A percentile compares a stretch with the other conserved stretches of the same genome.
Conservation (phyloP, 768 basidiomycete species). For the Auriscalpium vulgare region DNA sequence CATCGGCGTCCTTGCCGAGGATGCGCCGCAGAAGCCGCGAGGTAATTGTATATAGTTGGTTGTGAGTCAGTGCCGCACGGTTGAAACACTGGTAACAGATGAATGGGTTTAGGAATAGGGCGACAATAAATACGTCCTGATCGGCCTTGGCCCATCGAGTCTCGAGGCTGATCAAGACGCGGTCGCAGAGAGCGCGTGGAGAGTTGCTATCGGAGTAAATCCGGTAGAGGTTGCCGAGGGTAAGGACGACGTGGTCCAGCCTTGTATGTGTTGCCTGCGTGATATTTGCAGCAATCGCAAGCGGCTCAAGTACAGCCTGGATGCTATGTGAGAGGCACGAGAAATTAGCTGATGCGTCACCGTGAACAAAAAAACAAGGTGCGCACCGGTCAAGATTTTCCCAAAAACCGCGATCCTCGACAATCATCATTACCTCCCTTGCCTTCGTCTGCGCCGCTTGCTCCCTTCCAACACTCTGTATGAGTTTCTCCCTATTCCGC, state of each 20-base stretch:
- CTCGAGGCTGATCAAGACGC: slow-evolving; percentile 25
- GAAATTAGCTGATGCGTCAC: no score
- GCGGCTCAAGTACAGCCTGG: slow-evolving; percentile 8
- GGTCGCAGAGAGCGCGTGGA: slow-evolving; percentile 4
- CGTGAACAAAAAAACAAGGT: no score
- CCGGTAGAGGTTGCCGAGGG: slow-evolving; percentile 12
- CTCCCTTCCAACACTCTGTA: slow-evolving; percentile 2
- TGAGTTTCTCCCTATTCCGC: background rate
- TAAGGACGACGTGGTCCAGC: slow-evolving; percentile 12
- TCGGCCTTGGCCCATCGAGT: slow-evolving; percentile 26
- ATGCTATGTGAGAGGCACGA: background rate
- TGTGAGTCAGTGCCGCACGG: background rate
- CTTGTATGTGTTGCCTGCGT: slow-evolving; percentile 4
- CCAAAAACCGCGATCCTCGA: slow-evolving; percentile 5
- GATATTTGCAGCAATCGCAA: slow-evolving; percentile 14
- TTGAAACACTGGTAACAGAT: slow-evolving; percentile 9
- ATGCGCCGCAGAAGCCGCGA: background rate
- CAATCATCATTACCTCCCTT: background rate
- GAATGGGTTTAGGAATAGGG: slow-evolving; percentile 29
- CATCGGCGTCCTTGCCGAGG: background rate
- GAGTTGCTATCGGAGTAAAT: slow-evolving; percentile 16
- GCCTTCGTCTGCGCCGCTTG: background rate
- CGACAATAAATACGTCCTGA: slow-evolving; percentile 28
- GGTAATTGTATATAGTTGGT: background rate
- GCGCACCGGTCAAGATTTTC: background rate